Conservation (phyloP, 352 stramenopile species). For the Pythium dissotocum region DNA sequence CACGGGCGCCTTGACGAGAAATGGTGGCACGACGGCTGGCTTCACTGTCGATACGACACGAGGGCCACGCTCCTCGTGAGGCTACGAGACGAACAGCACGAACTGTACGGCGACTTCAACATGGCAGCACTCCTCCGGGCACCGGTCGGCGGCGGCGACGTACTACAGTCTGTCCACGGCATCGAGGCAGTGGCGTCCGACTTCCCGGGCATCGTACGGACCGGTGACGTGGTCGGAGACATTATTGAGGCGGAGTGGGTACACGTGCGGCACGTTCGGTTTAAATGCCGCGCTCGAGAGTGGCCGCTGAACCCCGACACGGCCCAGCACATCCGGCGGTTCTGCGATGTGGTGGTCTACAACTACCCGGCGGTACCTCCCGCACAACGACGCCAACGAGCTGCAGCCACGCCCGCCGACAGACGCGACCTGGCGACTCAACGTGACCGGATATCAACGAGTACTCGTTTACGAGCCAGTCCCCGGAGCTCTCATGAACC, state of each 20-base stretch:
- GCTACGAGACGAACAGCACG: background rate
- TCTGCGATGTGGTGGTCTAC: conserved; percentile 2
- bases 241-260: too few species aligned
- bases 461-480: too few species aligned
- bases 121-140: background rate
- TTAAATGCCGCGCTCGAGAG: background rate
- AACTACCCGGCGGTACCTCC: background rate
- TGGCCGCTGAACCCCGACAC: background rate
- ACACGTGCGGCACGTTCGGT: background rate
- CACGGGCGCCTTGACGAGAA: background rate
- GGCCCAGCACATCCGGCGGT: background rate
- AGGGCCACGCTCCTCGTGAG: background rate
- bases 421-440: too few species aligned
- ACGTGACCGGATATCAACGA: too few species aligned
- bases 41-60: background rate
- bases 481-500: too few species aligned
- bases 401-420: too few species aligned
- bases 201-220: background rate
- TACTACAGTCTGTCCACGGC: background rate
- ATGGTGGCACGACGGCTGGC: background rate
- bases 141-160: background rate
- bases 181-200: background rate
- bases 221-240: background rate
- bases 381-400: too few species aligned
- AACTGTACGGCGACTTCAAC: background rate